Base-by-base conservation (phyloP, 352 stramenopile species). In the Globisporangium abappressorium region DNA sequence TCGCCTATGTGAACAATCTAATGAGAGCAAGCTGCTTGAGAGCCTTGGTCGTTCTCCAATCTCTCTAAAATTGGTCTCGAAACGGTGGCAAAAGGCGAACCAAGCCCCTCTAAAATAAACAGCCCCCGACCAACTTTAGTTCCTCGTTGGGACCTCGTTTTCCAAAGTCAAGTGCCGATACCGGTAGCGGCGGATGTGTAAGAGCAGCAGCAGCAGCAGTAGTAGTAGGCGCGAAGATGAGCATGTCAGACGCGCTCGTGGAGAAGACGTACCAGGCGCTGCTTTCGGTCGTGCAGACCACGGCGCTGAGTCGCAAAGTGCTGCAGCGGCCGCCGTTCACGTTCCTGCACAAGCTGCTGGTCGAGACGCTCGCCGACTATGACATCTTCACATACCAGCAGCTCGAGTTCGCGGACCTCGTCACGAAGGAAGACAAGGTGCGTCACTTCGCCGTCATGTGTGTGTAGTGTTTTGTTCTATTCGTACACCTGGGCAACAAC, bases 341-440 rank as follows among this genome's bases (percentile, higher is more conserved):
- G 3, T 94, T 95, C 43, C 65, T 95, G 5, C 85, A 95, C 71
- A 93, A 93, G 64, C 68, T 95, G 2, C 74, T 93, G 5, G 69
- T 92, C 8, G 84, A 93, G 59, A 90, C 81, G 9, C 67, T 95
- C 6, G 75, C 70, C 0, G 71, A 76, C 12, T 84, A 82, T 65
- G 75, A 82, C 41, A 84, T 95, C 34, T 94, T 94, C 65, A 86
- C 74, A 3, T 57, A 83, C 8, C 69, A 85, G 49, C 87, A 95
- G 59, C 77, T 93, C 54, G 65, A 77, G 8, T 90, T 92, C 66
- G 75, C 80, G 24, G 55, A 78, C 22, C 75, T 94, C 38, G 75
- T 68, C 22, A 82, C 81, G 1, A 90, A 90, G 51, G 85, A 95
- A 72, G 82, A 89, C 56, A 95, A 95, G n/a, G 41, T 43, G 36